A percentile compares a stretch with the other conserved stretches of the same genome.
These are phyloP conservation scores for Tetraselmis striata DNA, from an alignment of 139 green algal genomes.

Conservation along the genomic window DNA sequence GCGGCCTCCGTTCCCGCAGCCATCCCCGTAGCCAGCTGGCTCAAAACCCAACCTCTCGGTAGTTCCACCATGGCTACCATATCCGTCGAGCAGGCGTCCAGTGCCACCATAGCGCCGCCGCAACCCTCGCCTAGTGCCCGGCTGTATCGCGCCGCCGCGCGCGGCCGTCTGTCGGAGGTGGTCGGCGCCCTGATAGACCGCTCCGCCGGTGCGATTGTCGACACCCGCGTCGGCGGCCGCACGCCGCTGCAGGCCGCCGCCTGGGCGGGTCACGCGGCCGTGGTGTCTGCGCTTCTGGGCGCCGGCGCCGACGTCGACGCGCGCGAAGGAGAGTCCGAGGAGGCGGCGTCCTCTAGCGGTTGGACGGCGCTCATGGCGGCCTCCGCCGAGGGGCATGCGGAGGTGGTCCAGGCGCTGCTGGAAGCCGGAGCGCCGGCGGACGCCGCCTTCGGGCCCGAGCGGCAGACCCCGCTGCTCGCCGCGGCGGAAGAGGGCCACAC, in stretches of 20 bases:
- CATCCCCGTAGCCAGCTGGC: no score
- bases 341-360: neutral
- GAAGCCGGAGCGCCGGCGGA: constrained; percentile 5
- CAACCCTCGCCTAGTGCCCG: no score
- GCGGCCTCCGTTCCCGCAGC: no score
- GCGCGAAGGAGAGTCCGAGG: neutral
- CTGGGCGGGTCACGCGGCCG: neutral
- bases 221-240: neutral
- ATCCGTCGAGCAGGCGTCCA: no score
- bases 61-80: no score
- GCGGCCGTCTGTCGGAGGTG: neutral
- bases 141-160: neutral
- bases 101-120: no score
- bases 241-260: neutral
- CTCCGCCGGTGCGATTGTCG: no score
- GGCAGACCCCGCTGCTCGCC: constrained; percentile 8
- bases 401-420: constrained; percentile 7
- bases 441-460: neutral
- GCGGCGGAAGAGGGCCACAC: neutral
- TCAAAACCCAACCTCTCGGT: no score
- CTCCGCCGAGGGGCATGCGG: neutral
- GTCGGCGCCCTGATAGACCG: neutral
- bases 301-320: neutral
- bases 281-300: neutral
- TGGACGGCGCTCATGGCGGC: neutral